Evolutionary conservation across 192 early-diverging fungal genomes (phyloP).

Genomic region (Backusella mclennaniae): DNA sequence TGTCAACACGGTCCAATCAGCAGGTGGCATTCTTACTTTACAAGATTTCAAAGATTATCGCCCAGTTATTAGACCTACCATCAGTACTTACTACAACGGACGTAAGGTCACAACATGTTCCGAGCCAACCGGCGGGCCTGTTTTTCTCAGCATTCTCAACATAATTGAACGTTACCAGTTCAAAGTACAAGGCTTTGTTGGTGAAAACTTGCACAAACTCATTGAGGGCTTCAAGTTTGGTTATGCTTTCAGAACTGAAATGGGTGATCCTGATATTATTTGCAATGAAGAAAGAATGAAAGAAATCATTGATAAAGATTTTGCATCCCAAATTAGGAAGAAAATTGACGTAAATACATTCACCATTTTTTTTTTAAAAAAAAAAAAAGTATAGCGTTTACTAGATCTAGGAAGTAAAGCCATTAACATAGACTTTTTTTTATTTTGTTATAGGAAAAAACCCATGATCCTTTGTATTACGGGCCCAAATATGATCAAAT

Average conservation of each 20-base stretch:
- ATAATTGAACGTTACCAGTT: constrained; percentile 83
- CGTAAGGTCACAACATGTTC: constrained; percentile 68
- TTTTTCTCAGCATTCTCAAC: constrained; percentile 79
- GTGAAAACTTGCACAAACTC: constrained; percentile 75
- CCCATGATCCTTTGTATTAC: constrained; percentile 74
- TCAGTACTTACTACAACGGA: constrained; percentile 77
- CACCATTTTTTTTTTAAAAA: background rate
- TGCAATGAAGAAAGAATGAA: constrained; percentile 58
- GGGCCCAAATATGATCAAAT: constrained; percentile 73
- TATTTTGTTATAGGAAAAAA: constrained; percentile 33
- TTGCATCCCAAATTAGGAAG: constrained; percentile 57
- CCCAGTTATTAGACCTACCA: constrained; percentile 55
- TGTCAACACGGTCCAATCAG: constrained; percentile 55
- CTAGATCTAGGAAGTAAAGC: background rate
- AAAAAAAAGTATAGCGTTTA: background rate
- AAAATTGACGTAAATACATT: constrained; percentile 66
- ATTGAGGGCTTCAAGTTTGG: constrained; percentile 88
- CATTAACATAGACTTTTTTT: background rate
- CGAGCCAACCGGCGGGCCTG: constrained; percentile 77
- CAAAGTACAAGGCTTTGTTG: constrained; percentile 50
- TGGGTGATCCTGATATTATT: constrained; percentile 79
- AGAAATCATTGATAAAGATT: constrained; percentile 70
- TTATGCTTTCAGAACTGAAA: constrained; percentile 76
- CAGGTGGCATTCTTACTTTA: constrained; percentile 76
- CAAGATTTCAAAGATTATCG: constrained; percentile 73